These are phyloP conservation scores for Plasmodium berghei DNA, from an alignment of 169 alveolate species.

Conservation along the genomic window DNA sequence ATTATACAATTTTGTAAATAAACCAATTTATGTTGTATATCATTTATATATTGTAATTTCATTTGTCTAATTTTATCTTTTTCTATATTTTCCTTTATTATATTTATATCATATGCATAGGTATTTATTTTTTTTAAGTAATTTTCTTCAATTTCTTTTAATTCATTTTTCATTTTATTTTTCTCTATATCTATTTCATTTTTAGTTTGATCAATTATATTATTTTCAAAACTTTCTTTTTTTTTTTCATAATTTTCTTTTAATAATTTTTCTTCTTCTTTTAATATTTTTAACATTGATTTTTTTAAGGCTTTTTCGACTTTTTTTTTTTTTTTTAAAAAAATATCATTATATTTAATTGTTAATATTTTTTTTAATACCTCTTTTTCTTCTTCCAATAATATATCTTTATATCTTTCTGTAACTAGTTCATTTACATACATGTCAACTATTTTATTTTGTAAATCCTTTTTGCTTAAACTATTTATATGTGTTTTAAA, in stretches of 20 bases:
- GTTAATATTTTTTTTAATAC: constrained; percentile 24
- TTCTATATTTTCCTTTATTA: constrained; percentile 17
- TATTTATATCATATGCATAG: constrained; percentile 55
- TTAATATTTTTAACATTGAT: constrained; percentile 36
- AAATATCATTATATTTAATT: constrained; percentile 49
- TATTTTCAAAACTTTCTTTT: constrained; percentile 28
- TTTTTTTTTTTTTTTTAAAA: constrained; percentile 41
- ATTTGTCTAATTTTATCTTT: constrained; percentile 18
- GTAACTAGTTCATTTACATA: constrained; percentile 32
- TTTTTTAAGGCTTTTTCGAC: constrained; percentile 25
- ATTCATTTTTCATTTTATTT: constrained; percentile 23
- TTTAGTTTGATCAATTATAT: constrained; percentile 15
- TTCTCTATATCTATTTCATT: constrained; percentile 54
- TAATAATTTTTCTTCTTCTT: constrained; percentile 38
- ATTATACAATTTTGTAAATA: constrained; percentile 65
- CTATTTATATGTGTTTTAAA: constrained; percentile 15
- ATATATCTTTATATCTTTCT: constrained; percentile 40
- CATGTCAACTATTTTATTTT: constrained; percentile 38
- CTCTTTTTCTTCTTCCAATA: constrained; percentile 68
- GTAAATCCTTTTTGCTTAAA: constrained; percentile 34
- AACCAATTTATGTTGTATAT: constrained; percentile 38
- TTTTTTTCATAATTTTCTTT: constrained; percentile 44
- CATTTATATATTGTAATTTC: constrained; percentile 32
- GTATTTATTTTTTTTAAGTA: constrained; percentile 61
- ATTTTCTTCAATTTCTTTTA: constrained; percentile 23